phyloP scores from a whole-genome alignment of 257 asterid genomes.

The Capsicum baccatum region DNA sequence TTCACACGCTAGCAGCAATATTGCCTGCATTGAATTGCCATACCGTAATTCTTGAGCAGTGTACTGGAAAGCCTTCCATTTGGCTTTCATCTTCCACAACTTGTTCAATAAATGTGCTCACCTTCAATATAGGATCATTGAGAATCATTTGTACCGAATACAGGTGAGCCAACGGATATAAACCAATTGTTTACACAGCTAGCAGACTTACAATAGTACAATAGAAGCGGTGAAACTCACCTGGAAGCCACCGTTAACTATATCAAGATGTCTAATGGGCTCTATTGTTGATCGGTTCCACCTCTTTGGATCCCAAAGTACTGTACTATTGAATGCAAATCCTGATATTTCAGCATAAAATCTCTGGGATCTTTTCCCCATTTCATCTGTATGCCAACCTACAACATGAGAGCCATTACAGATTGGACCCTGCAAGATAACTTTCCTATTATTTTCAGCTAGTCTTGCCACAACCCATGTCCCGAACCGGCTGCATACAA shows the following conservation, averaged over 20 bases:
- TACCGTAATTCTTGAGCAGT: slow-evolving; percentile 57
- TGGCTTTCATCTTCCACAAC: slow-evolving; percentile 82
- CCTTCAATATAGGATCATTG: slow-evolving; percentile 46
- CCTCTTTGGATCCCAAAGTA: slow-evolving; percentile 78
- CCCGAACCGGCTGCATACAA: slow-evolving; percentile 70
- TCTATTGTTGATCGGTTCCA: slow-evolving; percentile 66
- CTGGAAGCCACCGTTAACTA: slow-evolving; percentile 50
- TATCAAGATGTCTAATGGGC: slow-evolving; percentile 62
- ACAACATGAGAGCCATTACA: slow-evolving; percentile 67
- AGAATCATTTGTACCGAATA: background rate
- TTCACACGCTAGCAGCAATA: slow-evolving; percentile 42
- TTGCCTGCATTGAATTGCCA: slow-evolving; percentile 53
- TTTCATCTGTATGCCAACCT: slow-evolving; percentile 69
- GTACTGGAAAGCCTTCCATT: slow-evolving; percentile 67
- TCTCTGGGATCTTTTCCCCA: slow-evolving; percentile 40
- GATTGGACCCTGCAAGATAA: slow-evolving; percentile 68
- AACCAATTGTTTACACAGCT: background rate
- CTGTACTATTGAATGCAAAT: slow-evolving; percentile 76
- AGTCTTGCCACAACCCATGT: slow-evolving; percentile 67
- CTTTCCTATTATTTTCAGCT: slow-evolving; percentile 42
- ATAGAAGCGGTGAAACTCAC: slow-evolving; percentile 44
- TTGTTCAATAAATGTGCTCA: slow-evolving; percentile 69
- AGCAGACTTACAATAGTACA: background rate
- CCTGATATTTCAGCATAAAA: slow-evolving; percentile 67
- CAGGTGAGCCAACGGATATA: background rate